These are phyloP conservation scores for Thielaviopsis ethacetica DNA, from an alignment of 2,329 filamentous ascomycete species.

Conservation along the genomic window DNA sequence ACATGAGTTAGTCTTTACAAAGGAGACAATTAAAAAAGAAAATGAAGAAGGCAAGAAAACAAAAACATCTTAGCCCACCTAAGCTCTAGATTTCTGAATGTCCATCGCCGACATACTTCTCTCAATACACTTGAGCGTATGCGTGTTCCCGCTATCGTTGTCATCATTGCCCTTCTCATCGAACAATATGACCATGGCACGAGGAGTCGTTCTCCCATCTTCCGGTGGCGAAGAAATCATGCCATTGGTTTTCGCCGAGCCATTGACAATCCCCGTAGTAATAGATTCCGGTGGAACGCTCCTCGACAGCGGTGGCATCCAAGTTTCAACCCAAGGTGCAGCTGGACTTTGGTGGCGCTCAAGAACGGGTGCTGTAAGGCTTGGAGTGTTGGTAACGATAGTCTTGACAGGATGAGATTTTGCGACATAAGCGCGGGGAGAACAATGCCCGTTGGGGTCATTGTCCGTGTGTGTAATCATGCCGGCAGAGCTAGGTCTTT, in stretches of 20 bases:
- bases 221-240: neutral
- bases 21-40: neutral
- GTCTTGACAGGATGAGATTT: too few relatives aligned
- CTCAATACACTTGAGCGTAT: slow-evolving; percentile 2
- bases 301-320: slow-evolving; percentile 8
- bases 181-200: slow-evolving; percentile 4
- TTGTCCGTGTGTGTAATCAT: neutral
- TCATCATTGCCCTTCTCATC: neutral
- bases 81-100: too few relatives aligned
- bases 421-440: too few relatives aligned
- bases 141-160: neutral
- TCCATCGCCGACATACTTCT: neutral
- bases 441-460: neutral
- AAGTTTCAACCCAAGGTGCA: slow-evolving; percentile 8
- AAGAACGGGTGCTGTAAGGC: neutral
- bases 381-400: neutral
- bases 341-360: neutral
- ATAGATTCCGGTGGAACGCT: neutral
- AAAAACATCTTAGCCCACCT: neutral
- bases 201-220: neutral
- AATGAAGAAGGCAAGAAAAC: neutral
- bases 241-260: too few relatives aligned
- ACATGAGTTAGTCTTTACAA: too few relatives aligned
- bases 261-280: too few relatives aligned
- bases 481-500: neutral